Evolutionary conservation across 495 filamentous ascomycete genomes (phyloP), one percentile per base, ranked within the genome.

Genomic region (Talaromyces stipitatus): DNA sequence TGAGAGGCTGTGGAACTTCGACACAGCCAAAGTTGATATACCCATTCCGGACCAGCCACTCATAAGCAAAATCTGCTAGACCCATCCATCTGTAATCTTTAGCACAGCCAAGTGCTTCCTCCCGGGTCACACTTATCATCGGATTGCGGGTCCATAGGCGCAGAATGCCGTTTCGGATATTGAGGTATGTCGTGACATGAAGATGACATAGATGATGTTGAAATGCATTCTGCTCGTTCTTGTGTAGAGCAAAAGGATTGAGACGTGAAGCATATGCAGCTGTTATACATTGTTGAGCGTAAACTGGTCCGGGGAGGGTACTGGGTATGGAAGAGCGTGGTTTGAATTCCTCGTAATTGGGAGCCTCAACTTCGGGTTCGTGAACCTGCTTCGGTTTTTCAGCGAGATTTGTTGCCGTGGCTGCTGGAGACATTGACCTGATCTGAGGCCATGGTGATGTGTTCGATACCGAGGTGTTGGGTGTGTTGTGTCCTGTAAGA

Each of bases 11-110:
- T 3, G 83, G 80, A 47, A 86, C 76, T 63, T 91, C 87, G 6
- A 95, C 77, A 64, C 92, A 97, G 18, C 94, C 94, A 70, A 91
- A 96, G 71, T 99, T 99, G 74, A 99, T 96, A 66, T 97, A 95
- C 7, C 95, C 94, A 55, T 87, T 82, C 43, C 94, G 83, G 29
- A 90, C 77, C 16, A 99, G 82, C 91, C 91, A 97, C 67, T 96
- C 88, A 66, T 90, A 94, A 50, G 91, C 92, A 41, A 97, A 82
- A 26, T 84, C 85, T 4, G 95, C 95, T 47, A 94, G 82, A 50
- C 88, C 86, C 68, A 95, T 94, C 85, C 91, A 96, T n/a, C 90
- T 82, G 38, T 83, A 78, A 61, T 96, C 90, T 71, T 89, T 91
- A 22, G 91, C 89, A 74, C 95, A 97, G 16, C 95, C 95, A 29